phyloP scores from a whole-genome alignment of 345 rosid species.

The Euphorbia tirucalli region DNA sequence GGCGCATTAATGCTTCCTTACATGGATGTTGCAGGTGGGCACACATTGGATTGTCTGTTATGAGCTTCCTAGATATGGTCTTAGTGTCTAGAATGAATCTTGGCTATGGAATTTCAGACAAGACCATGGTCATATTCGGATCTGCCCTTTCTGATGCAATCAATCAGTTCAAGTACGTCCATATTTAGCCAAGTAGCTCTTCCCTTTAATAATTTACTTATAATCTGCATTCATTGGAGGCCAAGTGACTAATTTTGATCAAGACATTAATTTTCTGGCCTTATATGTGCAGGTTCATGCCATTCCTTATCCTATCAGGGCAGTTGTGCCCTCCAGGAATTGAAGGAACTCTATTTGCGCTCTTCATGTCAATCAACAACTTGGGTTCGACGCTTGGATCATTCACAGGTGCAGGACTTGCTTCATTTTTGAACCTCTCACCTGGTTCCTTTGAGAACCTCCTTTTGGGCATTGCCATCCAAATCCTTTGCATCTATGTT shows the following conservation, averaged over 20 bases:
- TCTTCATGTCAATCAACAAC: slow-evolving; percentile 96
- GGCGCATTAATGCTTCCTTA: slow-evolving; percentile 14
- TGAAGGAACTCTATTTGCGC: slow-evolving; percentile 92
- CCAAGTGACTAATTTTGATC: background rate
- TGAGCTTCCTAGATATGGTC: slow-evolving; percentile 64
- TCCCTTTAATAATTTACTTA: slow-evolving; percentile 3
- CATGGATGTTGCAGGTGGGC: slow-evolving; percentile 62
- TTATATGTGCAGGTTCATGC: slow-evolving; percentile 77
- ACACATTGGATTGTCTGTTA: slow-evolving; percentile 61
- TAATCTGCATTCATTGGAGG: too few relatives aligned
- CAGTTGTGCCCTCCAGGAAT: slow-evolving; percentile 96
- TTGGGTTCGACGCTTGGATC: slow-evolving; percentile 83
- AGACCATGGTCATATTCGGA: slow-evolving; percentile 80
- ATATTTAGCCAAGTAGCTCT: background rate
- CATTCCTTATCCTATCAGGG: slow-evolving; percentile 91
- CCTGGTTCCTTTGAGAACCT: slow-evolving; percentile 90
- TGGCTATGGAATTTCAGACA: slow-evolving; percentile 70
- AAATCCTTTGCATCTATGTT: slow-evolving; percentile 69
- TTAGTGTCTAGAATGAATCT: slow-evolving; percentile 61
- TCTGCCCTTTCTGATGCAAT: slow-evolving; percentile 88
- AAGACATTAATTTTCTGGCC: slow-evolving; percentile 8
- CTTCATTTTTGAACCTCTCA: slow-evolving; percentile 69
- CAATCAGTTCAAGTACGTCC: slow-evolving; percentile 85
- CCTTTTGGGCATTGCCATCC: slow-evolving; percentile 59
- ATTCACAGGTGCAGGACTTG: slow-evolving; percentile 84